Evolutionary conservation across 345 rosid species (phyloP).

Genomic region (Populus davidiana): DNA sequence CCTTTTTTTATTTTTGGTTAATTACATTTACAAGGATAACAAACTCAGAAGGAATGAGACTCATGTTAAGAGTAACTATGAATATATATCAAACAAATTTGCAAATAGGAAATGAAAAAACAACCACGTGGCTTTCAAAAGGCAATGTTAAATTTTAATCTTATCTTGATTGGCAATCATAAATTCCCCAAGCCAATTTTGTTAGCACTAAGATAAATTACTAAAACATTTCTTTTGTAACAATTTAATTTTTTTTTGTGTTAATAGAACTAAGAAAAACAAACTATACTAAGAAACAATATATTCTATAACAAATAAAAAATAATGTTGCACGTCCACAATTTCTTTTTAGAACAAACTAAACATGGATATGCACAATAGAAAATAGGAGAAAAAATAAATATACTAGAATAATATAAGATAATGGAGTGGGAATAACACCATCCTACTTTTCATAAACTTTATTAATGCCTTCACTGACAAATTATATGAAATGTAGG

Average conservation of each 20-base stretch:
- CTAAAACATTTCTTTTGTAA: no score
- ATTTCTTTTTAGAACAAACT: no score
- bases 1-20: background rate
- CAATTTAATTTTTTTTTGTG: no score
- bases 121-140: background rate
- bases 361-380: no score
- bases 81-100: background rate
- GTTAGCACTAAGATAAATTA: no score
- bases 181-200: no score
- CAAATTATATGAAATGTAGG: constrained; percentile 9
- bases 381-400: no score
- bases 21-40: constrained; percentile 2
- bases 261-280: no score
- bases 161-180: background rate
- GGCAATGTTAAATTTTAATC: background rate
- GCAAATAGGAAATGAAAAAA: background rate
- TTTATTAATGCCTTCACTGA: constrained; percentile 9
- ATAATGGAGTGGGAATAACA: background rate
- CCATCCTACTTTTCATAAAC: background rate
- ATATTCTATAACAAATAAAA: no score
- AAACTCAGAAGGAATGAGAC: background rate
- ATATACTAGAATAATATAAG: no score
- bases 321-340: no score
- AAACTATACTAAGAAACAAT: no score
- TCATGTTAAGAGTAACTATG: background rate